Evolutionary conservation across 805 yeast species (phyloP).

Genomic region (Yarrowia sp.): DNA sequence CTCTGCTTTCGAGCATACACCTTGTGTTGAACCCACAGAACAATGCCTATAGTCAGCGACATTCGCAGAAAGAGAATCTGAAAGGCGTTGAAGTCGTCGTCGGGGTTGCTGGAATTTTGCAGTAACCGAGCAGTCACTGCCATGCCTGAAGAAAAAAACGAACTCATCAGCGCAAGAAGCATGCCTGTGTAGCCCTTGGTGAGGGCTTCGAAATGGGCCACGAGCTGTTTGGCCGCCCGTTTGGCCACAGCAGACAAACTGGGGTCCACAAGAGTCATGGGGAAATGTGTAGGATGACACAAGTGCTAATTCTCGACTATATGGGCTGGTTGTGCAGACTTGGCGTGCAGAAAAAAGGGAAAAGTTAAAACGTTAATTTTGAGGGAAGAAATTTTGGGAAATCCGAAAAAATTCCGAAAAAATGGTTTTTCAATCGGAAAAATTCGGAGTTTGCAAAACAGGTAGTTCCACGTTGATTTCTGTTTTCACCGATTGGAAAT

Average conservation of each 20-base stretch:
- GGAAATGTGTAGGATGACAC: too few relatives aligned
- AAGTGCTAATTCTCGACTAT: too few relatives aligned
- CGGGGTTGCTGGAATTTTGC: slow-evolving; percentile 61
- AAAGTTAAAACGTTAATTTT: too few relatives aligned
- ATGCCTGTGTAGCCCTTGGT: slow-evolving; percentile 57
- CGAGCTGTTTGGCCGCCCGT: neutral
- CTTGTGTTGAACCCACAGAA: slow-evolving; percentile 58
- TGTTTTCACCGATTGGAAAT: too few relatives aligned
- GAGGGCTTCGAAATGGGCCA: neutral
- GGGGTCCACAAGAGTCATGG: too few relatives aligned
- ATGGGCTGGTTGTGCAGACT: too few relatives aligned
- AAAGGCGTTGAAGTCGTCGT: slow-evolving; percentile 74
- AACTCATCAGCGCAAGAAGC: slow-evolving; percentile 63
- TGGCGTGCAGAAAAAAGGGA: too few relatives aligned
- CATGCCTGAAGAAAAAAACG: slow-evolving; percentile 80
- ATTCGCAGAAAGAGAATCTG: slow-evolving; percentile 81
- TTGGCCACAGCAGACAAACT: neutral
- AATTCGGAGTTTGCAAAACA: too few relatives aligned
- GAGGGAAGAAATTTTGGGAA: too few relatives aligned
- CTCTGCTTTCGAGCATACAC: slow-evolving; percentile 56
- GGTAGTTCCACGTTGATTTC: too few relatives aligned
- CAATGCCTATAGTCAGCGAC: slow-evolving; percentile 61
- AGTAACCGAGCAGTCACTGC: slow-evolving; percentile 75
- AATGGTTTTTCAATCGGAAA: too few relatives aligned
- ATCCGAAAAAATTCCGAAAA: too few relatives aligned